These are phyloP conservation scores for Bjerkandera adusta DNA, from an alignment of 1,284 basidiomycete genomes.

Conservation along the genomic window DNA sequence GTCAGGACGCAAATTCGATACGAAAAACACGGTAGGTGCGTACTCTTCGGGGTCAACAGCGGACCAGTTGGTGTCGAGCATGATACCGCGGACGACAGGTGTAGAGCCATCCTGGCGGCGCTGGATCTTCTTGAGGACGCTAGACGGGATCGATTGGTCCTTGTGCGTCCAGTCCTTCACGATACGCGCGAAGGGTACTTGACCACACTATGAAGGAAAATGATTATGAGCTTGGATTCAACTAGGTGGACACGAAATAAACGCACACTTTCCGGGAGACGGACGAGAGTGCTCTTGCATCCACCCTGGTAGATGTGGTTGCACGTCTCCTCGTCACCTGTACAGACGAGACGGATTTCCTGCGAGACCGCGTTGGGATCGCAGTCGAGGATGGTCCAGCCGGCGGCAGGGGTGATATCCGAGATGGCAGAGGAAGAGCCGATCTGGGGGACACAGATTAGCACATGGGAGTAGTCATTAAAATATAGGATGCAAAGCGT, in stretches of 20 bases:
- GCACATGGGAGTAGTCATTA: too few species aligned
- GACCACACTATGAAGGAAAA: constrained; percentile 38
- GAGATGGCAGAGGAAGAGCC: constrained; percentile 43
- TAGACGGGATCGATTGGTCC: constrained; percentile 40
- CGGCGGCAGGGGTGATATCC: constrained; percentile 51
- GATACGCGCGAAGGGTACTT: constrained; percentile 50
- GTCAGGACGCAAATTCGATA: background rate
- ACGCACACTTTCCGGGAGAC: constrained; percentile 47
- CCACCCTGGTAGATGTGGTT: constrained; percentile 43
- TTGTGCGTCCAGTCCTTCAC: constrained; percentile 38
- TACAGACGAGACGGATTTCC: constrained; percentile 49
- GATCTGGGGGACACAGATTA: constrained; percentile 7
- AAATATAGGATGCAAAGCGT: too few species aligned
- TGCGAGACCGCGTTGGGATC: constrained; percentile 37
- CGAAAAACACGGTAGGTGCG: constrained; percentile 7
- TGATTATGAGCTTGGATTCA: background rate
- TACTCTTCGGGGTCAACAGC: constrained; percentile 32
- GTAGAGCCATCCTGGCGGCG: constrained; percentile 27
- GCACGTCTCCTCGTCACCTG: constrained; percentile 35
- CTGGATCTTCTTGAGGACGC: constrained; percentile 29
- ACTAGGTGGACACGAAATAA: background rate
- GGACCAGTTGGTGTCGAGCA: constrained; percentile 42
- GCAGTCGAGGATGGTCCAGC: constrained; percentile 51
- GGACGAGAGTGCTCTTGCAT: constrained; percentile 48
- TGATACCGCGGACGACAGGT: constrained; percentile 39